phyloP scores from a whole-genome alignment of 306 rosid species.

The Acacia melanoxylon region DNA sequence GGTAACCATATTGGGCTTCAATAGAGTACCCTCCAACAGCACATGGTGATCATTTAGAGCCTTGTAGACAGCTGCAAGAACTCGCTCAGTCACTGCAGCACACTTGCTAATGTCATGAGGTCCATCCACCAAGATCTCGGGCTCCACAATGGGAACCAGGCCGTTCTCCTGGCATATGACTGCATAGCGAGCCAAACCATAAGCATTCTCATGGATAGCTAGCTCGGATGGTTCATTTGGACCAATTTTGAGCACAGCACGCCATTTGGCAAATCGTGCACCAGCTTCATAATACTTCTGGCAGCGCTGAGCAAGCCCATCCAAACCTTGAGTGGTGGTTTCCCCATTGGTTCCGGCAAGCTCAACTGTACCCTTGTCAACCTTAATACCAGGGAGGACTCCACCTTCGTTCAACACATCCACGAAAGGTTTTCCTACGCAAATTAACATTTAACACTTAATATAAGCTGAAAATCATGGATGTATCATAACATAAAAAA shows the following conservation, averaged over 20 bases:
- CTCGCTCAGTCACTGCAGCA: conserved; percentile 78
- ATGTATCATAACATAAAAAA: not conserved
- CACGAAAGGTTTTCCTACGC: conserved; percentile 65
- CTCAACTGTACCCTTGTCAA: conserved; percentile 83
- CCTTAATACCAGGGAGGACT: conserved; percentile 81
- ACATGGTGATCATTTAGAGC: conserved; percentile 79
- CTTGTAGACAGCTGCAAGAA: conserved; percentile 81
- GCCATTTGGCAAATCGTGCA: conserved; percentile 88
- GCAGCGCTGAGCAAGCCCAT: conserved; percentile 71
- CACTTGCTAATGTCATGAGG: conserved; percentile 67
- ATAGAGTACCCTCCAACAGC: conserved; percentile 74
- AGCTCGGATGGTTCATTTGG: conserved; percentile 68
- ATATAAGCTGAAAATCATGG: not conserved
- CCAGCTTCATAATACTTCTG: conserved; percentile 79
- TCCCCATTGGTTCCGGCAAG: conserved; percentile 77
- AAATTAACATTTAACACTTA: not conserved
- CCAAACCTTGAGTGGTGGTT: conserved; percentile 90
- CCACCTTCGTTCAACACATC: conserved; percentile 67
- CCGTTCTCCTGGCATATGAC: conserved; percentile 84
- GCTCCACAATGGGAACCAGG: conserved; percentile 85
- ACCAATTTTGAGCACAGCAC: conserved; percentile 77
- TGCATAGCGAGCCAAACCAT: conserved; percentile 78
- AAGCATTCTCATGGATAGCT: conserved; percentile 67
- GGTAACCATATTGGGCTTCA: conserved; percentile 95
- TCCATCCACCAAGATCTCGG: conserved; percentile 80